Percentiles rank a stretch among this genome's conserved stretches.
Evolutionary conservation across 352 stramenopile genomes (phyloP).

Genomic region (Globisporangium echinulatum): DNA sequence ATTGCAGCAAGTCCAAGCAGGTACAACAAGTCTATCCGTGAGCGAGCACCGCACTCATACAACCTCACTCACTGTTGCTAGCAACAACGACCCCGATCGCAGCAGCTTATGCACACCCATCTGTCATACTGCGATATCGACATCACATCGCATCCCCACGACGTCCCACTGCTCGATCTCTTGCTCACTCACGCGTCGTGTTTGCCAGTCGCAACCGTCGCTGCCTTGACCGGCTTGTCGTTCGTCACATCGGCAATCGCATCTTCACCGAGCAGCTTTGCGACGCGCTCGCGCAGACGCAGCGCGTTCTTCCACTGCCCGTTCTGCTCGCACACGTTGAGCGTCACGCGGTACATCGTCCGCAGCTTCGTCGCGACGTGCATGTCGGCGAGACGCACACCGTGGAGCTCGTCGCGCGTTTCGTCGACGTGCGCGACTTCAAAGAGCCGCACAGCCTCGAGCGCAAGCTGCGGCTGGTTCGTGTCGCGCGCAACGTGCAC

Average conservation of each 20-base stretch:
- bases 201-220: not conserved
- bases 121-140: no score
- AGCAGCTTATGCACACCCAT: no score
- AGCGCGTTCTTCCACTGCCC: slow-evolving; percentile 61
- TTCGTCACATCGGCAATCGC: slow-evolving; percentile 8
- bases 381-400: slow-evolving; percentile 2
- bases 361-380: slow-evolving; percentile 38
- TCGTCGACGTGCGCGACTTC: slow-evolving; percentile 34
- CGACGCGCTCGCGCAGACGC: slow-evolving; percentile 36
- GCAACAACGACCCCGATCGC: no score
- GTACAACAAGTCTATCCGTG: no score
- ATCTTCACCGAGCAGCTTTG: slow-evolving; percentile 30
- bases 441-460: slow-evolving; percentile 47
- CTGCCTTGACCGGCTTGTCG: not conserved
- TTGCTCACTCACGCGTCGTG: not conserved
- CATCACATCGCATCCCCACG: not conserved
- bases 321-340: slow-evolving; percentile 40
- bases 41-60: no score
- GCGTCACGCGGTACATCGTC: slow-evolving; percentile 48
- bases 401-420: slow-evolving; percentile 8
- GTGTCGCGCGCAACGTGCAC: slow-evolving; percentile 45
- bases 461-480: slow-evolving; percentile 23
- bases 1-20: no score
- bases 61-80: not conserved
- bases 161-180: not conserved